Base-by-base conservation (phyloP, 139 green algal genomes). In the Edaphochlamys debaryana region DNA sequence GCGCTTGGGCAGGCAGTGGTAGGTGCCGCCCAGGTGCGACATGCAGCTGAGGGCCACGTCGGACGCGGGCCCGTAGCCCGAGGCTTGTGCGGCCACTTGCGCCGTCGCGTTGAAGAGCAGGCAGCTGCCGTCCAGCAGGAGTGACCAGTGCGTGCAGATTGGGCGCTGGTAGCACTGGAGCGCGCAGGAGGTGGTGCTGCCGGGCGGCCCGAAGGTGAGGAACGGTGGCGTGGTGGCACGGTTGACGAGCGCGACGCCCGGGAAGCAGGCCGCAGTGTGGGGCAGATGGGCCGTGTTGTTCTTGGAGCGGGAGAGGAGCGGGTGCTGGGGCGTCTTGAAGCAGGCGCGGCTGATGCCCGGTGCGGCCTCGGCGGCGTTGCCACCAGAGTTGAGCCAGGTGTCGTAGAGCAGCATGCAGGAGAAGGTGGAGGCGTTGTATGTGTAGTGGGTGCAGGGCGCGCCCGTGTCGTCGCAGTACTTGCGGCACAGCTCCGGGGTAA, bases 271-370 rank as follows among this genome's bases (percentile, higher is more conserved):
- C 22, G 67, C 9, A 22, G 38, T 25, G 67, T 56, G 13, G 45
- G 45, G 45, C 9, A 9, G 45, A 13, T 54, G 13, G 13, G 45
- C 45, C 45, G 45, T 54, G 45, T 22, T 54, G 45, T 13, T 9
- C 45, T 54, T 54, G 45, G 45, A 9, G 45, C 11, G 11, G 13
- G 45, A 54, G 13, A 9, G 45, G 45, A 13, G 45, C 45, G 67
- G 23, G 67, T 73, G 67, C 67, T 73, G 67, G 23, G 67, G 40
- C 67, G 67, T 73, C 67, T 73, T 73, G 67, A 73, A 22, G 67
- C 67, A 73, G 67, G 38, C 67, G 38, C 67, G 67, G 38, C 40
- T 25, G 38, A 73, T 40, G 67, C 4, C 4, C 4, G 67, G 20
- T 38, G 17, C 23, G 38, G 38, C 25, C 38, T 25, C 38, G 67